phyloP scores from a whole-genome alignment of 768 basidiomycete species.

The Amanita jacksonii region DNA sequence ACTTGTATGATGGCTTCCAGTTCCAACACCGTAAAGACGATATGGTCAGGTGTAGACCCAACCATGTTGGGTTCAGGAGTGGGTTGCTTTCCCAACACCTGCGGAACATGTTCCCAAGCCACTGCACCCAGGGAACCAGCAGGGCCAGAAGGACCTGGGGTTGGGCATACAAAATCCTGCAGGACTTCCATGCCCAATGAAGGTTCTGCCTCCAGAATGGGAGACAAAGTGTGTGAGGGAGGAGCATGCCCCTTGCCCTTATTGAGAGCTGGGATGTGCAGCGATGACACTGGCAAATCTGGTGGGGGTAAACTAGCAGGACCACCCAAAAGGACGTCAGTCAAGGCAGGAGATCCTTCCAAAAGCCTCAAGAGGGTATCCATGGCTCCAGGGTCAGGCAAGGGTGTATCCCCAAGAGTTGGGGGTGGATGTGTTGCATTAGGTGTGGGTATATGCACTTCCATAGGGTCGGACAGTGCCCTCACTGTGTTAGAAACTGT shows the following conservation, averaged over 20 bases:
- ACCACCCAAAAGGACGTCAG: too few species aligned
- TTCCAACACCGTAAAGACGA: background rate
- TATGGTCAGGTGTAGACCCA: too few species aligned
- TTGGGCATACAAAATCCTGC: background rate
- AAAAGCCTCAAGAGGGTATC: background rate
- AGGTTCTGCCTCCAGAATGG: background rate
- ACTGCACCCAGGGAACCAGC: background rate
- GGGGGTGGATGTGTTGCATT: too few species aligned
- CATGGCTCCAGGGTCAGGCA: background rate
- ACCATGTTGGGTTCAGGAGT: background rate
- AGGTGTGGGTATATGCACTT: constrained; percentile 2
- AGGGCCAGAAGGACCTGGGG: background rate
- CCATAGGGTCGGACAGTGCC: background rate
- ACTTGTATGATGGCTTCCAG: background rate
- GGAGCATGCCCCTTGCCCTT: too few species aligned
- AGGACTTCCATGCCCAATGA: background rate
- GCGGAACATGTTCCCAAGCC: background rate
- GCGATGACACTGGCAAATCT: background rate
- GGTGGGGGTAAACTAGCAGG: too few species aligned
- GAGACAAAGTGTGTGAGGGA: background rate
- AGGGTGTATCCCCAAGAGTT: background rate
- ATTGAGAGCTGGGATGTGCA: too few species aligned
- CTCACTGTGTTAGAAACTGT: background rate
- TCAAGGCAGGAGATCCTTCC: too few species aligned
- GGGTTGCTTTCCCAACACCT: background rate